Evolutionary conservation across 495 filamentous ascomycete genomes (phyloP).

Genomic region (Gamarada debralockiae): DNA sequence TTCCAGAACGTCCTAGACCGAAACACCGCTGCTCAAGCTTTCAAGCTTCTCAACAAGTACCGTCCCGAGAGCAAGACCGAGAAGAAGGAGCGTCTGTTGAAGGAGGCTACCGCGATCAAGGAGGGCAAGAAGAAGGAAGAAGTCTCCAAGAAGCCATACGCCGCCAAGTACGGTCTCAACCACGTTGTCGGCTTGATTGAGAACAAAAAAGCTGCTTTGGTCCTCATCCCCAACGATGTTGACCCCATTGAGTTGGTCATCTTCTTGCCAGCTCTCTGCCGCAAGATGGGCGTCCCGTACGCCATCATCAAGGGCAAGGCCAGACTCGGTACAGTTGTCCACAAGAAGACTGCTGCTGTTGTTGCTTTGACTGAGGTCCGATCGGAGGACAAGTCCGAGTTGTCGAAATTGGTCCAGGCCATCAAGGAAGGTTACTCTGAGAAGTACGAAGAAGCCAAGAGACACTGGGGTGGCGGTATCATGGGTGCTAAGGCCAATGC

Average conservation of each 20-base stretch:
- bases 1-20: constrained; percentile 97
- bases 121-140: constrained; percentile 99
- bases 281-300: constrained; percentile 99
- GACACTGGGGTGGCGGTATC: constrained; percentile 99
- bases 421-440: constrained; percentile 98
- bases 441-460: constrained; percentile 88
- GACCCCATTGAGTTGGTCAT: constrained; percentile 99
- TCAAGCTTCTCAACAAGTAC: constrained; percentile 99
- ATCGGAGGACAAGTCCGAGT: constrained; percentile 94
- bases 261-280: constrained; percentile 97
- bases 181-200: constrained; percentile 99
- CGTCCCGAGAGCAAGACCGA: constrained; percentile 97
- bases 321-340: constrained; percentile 95
- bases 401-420: constrained; percentile 90
- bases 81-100: constrained; percentile 98
- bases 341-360: constrained; percentile 99
- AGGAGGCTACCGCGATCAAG: constrained; percentile 94
- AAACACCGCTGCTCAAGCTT: constrained; percentile 92
- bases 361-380: constrained; percentile 95
- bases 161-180: constrained; percentile 99
- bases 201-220: constrained; percentile 99
- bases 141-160: constrained; percentile 98
- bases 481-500: constrained; percentile 97
- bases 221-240: constrained; percentile 98
- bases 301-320: constrained; percentile 99